Evolutionary conservation across 345 rosid genomes (phyloP).

Genomic region (Lepidium sativum): DNA sequence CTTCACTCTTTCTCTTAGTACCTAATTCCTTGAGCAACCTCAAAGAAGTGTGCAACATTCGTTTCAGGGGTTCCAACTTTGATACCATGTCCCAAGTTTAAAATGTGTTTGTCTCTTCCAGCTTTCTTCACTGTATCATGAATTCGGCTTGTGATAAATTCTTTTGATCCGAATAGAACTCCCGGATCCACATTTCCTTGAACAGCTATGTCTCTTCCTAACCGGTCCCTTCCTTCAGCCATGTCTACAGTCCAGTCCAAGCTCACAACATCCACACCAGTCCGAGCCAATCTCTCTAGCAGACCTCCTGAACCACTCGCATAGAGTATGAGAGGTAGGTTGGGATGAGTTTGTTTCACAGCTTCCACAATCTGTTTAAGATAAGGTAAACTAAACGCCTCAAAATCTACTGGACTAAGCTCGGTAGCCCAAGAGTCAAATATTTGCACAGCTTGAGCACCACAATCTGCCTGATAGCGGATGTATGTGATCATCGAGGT

Average conservation of each 20-base stretch:
- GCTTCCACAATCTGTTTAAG: slow-evolving; percentile 76
- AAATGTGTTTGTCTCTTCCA: slow-evolving; percentile 73
- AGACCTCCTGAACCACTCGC: slow-evolving; percentile 96
- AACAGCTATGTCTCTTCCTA: slow-evolving; percentile 71
- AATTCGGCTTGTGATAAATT: slow-evolving; percentile 78
- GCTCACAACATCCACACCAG: slow-evolving; percentile 94
- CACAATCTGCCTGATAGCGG: slow-evolving; percentile 72
- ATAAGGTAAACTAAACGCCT: slow-evolving; percentile 86
- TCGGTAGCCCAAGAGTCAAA: slow-evolving; percentile 99
- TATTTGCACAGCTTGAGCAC: slow-evolving; percentile 98
- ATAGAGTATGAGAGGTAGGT: slow-evolving; percentile 80
- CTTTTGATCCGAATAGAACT: slow-evolving; percentile 82
- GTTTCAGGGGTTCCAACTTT: slow-evolving; percentile 92
- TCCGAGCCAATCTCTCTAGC: slow-evolving; percentile 75
- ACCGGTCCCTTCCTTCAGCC: slow-evolving; percentile 87
- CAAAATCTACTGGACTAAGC: slow-evolving; percentile 93
- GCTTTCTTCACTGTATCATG: slow-evolving; percentile 85
- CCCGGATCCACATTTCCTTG: slow-evolving; percentile 97
- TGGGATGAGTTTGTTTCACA: slow-evolving; percentile 77
- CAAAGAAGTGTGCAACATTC: slow-evolving; percentile 90
- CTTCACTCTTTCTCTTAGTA: slow-evolving; percentile 29
- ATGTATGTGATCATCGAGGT: slow-evolving; percentile 84
- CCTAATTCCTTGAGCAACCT: slow-evolving; percentile 73
- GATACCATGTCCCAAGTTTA: slow-evolving; percentile 95
- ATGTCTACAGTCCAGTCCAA: slow-evolving; percentile 98